Base-by-base conservation (phyloP, 2,329 filamentous ascomycete species). In the Botrytis paeoniae region DNA sequence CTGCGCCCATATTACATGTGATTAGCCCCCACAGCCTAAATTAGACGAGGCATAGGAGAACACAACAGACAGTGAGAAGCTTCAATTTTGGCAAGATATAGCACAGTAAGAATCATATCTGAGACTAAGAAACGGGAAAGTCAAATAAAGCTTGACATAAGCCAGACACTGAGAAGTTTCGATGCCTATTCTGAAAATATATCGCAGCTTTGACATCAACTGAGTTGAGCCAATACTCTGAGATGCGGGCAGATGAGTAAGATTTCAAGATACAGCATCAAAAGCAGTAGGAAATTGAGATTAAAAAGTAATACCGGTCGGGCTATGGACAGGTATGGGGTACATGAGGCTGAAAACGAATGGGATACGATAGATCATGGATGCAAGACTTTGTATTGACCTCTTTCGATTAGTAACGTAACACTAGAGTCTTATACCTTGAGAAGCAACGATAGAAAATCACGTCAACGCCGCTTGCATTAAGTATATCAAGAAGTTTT, bases 71-170 rank as follows among this genome's bases (percentile, higher is more conserved):
- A 64, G 39, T n/a, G n/a, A 62, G 60, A 62, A 41, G 60, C 35
- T n/a, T 39, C 60, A 62, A 18, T n/a, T n/a, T 39, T 39, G n/a
- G 12, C 35, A n/a, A 37, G 35, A 39, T 39, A 62, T 14, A 16
- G 35, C 35, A 62, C 35, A n/a, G 60, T 45, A 64, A 43, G 39
- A 64, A 45, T 64, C 25, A 20, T 25, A 62, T 29, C 39, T 10
- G 8, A 5, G 22, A 5, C 5, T 8, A 20, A 45, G n/a, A 18
- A 20, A 43, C 20, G 1, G 2, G 0, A n/a, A 41, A 45, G 1
- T 29, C n/a, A 18, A 9, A 43, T 22, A 45, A 45, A 66, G 43
- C 8, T 37, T 51, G 22, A 51, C 25, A 32, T 25, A 25, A 8
- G 41, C 22, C n/a, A 48, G 22, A 48, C 12, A 0, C 43, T 22